Evolutionary conservation across 2,329 filamentous ascomycete species (phyloP).

Genomic region (Stylonectria norvegica): DNA sequence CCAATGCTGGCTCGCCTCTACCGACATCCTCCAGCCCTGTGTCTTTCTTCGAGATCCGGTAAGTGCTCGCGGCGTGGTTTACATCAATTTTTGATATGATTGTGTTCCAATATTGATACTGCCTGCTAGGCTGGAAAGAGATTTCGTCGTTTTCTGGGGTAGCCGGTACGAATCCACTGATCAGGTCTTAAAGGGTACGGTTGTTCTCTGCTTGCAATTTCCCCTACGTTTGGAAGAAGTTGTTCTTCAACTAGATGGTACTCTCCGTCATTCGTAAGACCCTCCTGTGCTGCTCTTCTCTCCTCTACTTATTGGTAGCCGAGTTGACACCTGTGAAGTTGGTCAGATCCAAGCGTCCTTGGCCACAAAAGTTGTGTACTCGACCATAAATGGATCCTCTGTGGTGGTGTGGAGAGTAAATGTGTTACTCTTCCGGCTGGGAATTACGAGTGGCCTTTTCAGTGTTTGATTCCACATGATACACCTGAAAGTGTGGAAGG

Average conservation of each 20-base stretch:
- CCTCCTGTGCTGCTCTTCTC: too few species aligned
- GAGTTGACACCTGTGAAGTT: slow-evolving; percentile 32
- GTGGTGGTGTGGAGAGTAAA: slow-evolving; percentile 51
- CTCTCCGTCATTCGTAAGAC: slow-evolving; percentile 62
- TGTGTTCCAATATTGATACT: slow-evolving; percentile 1
- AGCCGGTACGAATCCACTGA: slow-evolving; percentile 69
- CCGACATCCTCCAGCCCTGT: slow-evolving; percentile 32
- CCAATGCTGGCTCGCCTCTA: not conserved
- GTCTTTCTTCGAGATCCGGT: slow-evolving; percentile 56
- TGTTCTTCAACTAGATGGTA: slow-evolving; percentile 65
- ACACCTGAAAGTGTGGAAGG: slow-evolving; percentile 87
- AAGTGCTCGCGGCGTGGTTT: slow-evolving; percentile 16
- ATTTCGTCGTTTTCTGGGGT: slow-evolving; percentile 74
- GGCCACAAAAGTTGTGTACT: slow-evolving; percentile 57
- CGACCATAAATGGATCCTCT: slow-evolving; percentile 64
- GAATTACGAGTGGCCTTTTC: slow-evolving; percentile 82
- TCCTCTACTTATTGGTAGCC: not conserved
- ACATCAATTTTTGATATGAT: not conserved
- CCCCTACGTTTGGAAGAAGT: slow-evolving; percentile 68
- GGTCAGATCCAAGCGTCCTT: slow-evolving; percentile 53
- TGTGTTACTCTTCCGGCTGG: slow-evolving; percentile 60
- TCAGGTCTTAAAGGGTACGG: slow-evolving; percentile 66
- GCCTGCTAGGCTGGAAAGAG: slow-evolving; percentile 62
- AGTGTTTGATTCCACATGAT: slow-evolving; percentile 64
- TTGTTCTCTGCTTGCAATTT: slow-evolving; percentile 69